phyloP scores from a whole-genome alignment of 129 eudicot species.

The Lactuca sativa region DNA sequence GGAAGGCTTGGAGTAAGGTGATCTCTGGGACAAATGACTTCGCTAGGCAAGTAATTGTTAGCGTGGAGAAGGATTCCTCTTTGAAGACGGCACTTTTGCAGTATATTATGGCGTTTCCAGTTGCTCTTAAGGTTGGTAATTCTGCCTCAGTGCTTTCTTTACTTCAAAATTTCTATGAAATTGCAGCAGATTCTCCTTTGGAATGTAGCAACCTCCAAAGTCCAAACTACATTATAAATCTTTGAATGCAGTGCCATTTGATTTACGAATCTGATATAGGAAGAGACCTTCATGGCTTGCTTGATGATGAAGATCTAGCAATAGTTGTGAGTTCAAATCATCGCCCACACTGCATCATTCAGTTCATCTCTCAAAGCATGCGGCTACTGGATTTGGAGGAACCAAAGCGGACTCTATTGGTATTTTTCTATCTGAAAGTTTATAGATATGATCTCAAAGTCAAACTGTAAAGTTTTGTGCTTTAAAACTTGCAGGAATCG shows the following conservation, averaged over 20 bases:
- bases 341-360: conserved; percentile 89
- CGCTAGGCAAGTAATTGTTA: conserved; percentile 78
- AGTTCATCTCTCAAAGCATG: conserved; percentile 84
- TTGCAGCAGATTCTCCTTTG: background rate
- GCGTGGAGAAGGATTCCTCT: conserved; percentile 51
- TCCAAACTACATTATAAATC: background rate
- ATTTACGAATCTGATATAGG: conserved; percentile 68
- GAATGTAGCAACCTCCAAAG: no score
- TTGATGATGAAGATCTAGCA: conserved; percentile 77
- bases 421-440: conserved; percentile 25
- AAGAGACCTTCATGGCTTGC: conserved; percentile 59
- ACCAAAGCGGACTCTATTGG: conserved; percentile 60
- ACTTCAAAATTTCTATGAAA: background rate
- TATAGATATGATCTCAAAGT: conserved; percentile 16
- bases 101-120: conserved; percentile 86
- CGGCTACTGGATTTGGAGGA: conserved; percentile 65
- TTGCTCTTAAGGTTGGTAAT: conserved; percentile 78
- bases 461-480: conserved; percentile 7
- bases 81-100: conserved; percentile 72
- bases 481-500: conserved; percentile 60
- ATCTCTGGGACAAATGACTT: conserved; percentile 77
- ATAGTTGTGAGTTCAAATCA: conserved; percentile 75
- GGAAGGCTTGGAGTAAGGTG: conserved; percentile 92
- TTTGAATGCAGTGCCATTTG: conserved; percentile 88
- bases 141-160: background rate